Evolutionary conservation across 2,329 filamentous ascomycete species (phyloP).

Genomic region (Aspergillus hiratsukae): DNA sequence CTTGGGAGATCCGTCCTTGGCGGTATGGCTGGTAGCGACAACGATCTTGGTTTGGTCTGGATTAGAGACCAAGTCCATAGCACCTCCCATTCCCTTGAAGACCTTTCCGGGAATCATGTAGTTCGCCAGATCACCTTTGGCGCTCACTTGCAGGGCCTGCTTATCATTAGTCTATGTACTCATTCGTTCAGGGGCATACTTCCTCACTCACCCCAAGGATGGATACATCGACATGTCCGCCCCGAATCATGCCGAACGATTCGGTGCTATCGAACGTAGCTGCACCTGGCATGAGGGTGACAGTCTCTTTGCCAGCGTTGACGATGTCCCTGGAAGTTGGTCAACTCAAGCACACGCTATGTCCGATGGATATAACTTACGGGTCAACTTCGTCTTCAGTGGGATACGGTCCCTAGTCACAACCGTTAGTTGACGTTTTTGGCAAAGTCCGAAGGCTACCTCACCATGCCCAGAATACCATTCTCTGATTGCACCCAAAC

Average conservation of each 20-base stretch:
- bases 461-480: constrained; percentile 69
- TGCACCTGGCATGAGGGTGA: constrained; percentile 72
- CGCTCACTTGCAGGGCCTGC: constrained; percentile 69
- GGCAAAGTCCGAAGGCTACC: neutral
- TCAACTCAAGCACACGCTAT: neutral
- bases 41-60: constrained; percentile 69
- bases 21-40: constrained; percentile 65
- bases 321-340: constrained; percentile 58
- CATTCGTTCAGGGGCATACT: neutral
- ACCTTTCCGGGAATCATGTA: constrained; percentile 89
- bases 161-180: neutral
- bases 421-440: neutral
- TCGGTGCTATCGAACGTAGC: constrained; percentile 75
- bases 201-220: constrained; percentile 60
- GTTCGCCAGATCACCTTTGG: constrained; percentile 75
- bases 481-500: constrained; percentile 88
- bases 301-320: constrained; percentile 84
- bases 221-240: constrained; percentile 77
- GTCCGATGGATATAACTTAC: constrained; percentile 15
- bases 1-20: constrained; percentile 64
- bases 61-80: constrained; percentile 70
- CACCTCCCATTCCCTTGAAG: constrained; percentile 79
- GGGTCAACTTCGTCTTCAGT: constrained; percentile 66
- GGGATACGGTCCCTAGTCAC: constrained; percentile 62
- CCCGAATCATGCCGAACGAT: constrained; percentile 83